A percentile compares a stretch with the other conserved stretches of the same genome.
Conservation (phyloP, 345 rosid species). For the Lepidium africanum region DNA sequence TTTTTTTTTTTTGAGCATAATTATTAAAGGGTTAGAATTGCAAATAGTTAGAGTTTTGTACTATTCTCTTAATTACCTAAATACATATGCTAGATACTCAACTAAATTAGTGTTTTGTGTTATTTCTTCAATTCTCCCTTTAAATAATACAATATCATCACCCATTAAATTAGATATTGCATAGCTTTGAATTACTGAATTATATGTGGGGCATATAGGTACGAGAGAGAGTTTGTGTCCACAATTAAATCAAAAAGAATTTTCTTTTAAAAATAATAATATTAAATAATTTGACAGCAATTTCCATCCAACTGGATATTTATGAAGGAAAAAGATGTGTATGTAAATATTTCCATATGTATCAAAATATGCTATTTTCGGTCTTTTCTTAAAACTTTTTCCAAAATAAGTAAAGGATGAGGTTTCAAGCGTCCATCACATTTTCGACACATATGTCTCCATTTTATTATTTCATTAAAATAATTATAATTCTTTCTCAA, state of each 20-base stretch:
- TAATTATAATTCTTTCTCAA: background rate
- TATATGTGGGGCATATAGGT: background rate
- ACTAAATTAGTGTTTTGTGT: too few species aligned
- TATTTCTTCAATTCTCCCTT: too few species aligned
- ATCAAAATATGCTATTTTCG: slow-evolving; percentile 22
- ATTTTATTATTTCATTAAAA: background rate
- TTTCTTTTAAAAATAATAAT: background rate
- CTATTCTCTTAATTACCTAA: too few species aligned
- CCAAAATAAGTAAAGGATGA: slow-evolving; percentile 44
- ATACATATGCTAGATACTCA: too few species aligned
- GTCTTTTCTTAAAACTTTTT: slow-evolving; percentile 22
- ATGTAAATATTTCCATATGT: slow-evolving; percentile 14
- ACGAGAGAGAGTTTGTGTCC: slow-evolving; percentile 19
- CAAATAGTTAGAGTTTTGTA: too few species aligned
- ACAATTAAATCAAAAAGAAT: background rate
- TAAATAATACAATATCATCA: background rate
- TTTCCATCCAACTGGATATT: slow-evolving; percentile 3
- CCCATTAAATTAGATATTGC: background rate
- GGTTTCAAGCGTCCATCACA: slow-evolving; percentile 27
- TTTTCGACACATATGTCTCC: slow-evolving; percentile 23
- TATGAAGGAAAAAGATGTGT: slow-evolving; percentile 16
- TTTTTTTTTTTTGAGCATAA: too few species aligned
- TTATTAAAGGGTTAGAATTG: too few species aligned
- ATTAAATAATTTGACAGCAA: slow-evolving; percentile 9
- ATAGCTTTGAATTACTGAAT: background rate